Conservation (phyloP, 768 basidiomycete species). For the Termitomyces sp. region DNA sequence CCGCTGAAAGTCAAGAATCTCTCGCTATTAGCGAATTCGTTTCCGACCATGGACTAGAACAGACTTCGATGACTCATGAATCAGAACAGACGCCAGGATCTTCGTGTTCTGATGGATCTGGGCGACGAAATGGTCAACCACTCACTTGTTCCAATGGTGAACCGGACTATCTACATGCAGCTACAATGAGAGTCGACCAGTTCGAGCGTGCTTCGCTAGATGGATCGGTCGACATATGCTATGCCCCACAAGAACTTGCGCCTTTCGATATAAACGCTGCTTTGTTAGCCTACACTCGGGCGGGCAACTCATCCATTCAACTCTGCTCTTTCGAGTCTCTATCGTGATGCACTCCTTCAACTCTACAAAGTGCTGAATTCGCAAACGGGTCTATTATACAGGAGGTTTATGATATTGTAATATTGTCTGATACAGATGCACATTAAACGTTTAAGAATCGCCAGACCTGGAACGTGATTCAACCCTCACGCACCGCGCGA, state of each 20-base stretch:
- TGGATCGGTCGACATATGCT: neutral
- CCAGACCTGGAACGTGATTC: conserved; percentile 40
- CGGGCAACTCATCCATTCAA: neutral
- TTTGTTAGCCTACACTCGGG: conserved; percentile 4
- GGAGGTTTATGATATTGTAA: conserved; percentile 1
- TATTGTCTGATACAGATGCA: conserved; percentile 1
- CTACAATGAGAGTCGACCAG: neutral
- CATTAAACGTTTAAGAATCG: conserved; percentile 27
- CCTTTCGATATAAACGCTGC: conserved; percentile 13
- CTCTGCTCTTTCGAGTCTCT: neutral
- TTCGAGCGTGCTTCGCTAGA: neutral
- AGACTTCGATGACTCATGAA: neutral
- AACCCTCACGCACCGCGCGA: conserved; percentile 44
- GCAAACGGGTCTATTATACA: conserved; percentile 4
- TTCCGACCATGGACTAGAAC: neutral
- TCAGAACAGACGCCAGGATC: neutral
- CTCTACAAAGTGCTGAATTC: neutral
- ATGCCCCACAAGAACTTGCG: neutral
- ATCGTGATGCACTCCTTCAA: neutral
- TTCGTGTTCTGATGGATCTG: neutral
- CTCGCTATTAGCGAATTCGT: neutral
- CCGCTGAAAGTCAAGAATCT: neutral
- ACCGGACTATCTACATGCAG: neutral
- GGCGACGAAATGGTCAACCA: neutral
- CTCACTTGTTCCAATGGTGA: neutral